Percentiles rank a stretch among this genome's conserved stretches.
phyloP scores from a whole-genome alignment of 2,329 filamentous ascomycete genomes.

The Paecilomyces fulvus region DNA sequence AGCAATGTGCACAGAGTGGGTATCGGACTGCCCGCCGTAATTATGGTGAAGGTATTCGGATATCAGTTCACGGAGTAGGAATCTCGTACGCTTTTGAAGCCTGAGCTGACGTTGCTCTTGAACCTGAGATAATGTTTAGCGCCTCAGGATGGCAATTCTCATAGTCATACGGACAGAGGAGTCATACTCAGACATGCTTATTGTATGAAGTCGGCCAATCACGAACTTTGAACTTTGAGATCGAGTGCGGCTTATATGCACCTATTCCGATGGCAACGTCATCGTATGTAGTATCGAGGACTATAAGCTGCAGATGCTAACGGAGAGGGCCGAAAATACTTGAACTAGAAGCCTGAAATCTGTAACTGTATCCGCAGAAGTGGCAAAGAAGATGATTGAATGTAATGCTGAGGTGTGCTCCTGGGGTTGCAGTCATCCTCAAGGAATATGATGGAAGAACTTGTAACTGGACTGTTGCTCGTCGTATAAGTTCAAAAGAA shows the following conservation, averaged over 20 bases:
- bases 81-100: background rate
- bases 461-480: background rate
- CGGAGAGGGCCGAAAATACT: background rate
- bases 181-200: background rate
- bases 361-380: background rate
- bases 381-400: background rate
- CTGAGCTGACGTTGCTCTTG: background rate
- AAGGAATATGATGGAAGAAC: background rate
- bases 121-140: background rate
- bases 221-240: background rate
- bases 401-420: background rate
- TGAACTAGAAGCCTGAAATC: background rate
- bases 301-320: background rate
- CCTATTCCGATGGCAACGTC: background rate
- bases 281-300: background rate
- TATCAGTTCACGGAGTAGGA: background rate
- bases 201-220: background rate
- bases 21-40: background rate
- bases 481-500: background rate
- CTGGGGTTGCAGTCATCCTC: background rate
- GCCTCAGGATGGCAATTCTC: background rate
- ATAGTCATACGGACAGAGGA: background rate
- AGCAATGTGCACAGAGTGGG: background rate
- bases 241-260: background rate
- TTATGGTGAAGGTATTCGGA: background rate